Evolutionary conservation across 1,284 basidiomycete genomes (phyloP).

Genomic region (Naganishia albida): DNA sequence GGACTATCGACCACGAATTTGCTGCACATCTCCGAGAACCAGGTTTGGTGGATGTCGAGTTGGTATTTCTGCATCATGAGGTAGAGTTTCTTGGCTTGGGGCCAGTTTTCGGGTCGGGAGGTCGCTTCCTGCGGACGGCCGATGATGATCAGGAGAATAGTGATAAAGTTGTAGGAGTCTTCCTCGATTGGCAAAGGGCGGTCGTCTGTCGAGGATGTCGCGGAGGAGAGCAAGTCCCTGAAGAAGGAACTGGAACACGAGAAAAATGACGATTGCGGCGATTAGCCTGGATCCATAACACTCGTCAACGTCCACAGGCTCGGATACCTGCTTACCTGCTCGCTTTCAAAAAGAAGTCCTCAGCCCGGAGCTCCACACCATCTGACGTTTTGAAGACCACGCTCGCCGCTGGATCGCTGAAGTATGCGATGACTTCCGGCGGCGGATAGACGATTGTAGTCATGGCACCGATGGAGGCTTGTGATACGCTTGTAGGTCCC

Average conservation of each 20-base stretch:
- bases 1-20: not conserved
- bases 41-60: conserved; percentile 1
- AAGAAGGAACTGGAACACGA: not conserved
- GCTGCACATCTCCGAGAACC: not conserved
- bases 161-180: not conserved
- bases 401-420: no score
- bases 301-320: no score
- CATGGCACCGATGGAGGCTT: no score
- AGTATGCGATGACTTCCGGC: no score
- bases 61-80: conserved; percentile 4
- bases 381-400: not conserved
- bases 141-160: not conserved
- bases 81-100: not conserved
- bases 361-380: not conserved
- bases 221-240: not conserved
- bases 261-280: no score
- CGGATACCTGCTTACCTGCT: conserved; percentile 13
- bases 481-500: no score
- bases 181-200: conserved; percentile 1
- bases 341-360: conserved; percentile 11
- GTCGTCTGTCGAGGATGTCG: not conserved
- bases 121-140: conserved; percentile 1
- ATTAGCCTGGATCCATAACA: no score
- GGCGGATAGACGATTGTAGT: no score
- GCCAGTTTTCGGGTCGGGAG: not conserved